Percentiles rank a stretch among this genome's conserved stretches.
Conservation (phyloP, 23 red algal genomes). For the Pyropia yezoensis region DNA sequence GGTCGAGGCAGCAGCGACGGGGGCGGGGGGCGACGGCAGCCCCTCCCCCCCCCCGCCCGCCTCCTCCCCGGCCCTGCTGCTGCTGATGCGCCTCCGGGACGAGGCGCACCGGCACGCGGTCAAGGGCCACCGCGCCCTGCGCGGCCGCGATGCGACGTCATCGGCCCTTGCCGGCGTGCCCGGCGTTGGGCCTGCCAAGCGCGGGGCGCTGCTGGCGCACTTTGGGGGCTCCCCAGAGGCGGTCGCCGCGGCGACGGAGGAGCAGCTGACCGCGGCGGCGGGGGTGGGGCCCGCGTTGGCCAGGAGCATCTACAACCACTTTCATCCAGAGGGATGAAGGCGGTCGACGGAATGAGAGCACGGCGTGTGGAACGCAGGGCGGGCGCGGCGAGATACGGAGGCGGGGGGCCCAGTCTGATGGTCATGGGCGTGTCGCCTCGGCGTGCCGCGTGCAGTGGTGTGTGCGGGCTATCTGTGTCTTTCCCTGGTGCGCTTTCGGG, state of each 20-base stretch:
- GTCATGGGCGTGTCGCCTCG: no score
- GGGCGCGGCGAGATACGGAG: no score
- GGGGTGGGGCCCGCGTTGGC: slow-evolving; percentile 44
- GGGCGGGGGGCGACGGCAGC: no score
- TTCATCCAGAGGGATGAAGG: slow-evolving; percentile 4
- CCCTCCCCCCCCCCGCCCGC: no score
- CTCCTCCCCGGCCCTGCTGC: neutral
- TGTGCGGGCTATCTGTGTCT: no score
- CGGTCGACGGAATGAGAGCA: no score
- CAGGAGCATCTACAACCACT: slow-evolving; percentile 16
- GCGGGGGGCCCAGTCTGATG: no score
- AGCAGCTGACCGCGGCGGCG: slow-evolving; percentile 17
- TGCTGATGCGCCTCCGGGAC: slow-evolving; percentile 47
- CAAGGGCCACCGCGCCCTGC: slow-evolving; percentile 20
- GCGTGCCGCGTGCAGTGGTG: no score
- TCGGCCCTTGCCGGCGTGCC: slow-evolving; percentile 37
- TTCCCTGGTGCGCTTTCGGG: no score
- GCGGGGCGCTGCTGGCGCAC: slow-evolving; percentile 28
- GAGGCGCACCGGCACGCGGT: slow-evolving; percentile 69
- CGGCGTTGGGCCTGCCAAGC: slow-evolving; percentile 28
- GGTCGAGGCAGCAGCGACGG: no score
- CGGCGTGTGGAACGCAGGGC: no score
- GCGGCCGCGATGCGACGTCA: slow-evolving; percentile 14
- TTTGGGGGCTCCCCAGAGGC: slow-evolving; percentile 44
- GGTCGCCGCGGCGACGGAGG: slow-evolving; percentile 11